A percentile compares a stretch with the other conserved stretches of the same genome.
Evolutionary conservation across 2,329 filamentous ascomycete genomes (phyloP).

Genomic region (Emergomyces orientalis): DNA sequence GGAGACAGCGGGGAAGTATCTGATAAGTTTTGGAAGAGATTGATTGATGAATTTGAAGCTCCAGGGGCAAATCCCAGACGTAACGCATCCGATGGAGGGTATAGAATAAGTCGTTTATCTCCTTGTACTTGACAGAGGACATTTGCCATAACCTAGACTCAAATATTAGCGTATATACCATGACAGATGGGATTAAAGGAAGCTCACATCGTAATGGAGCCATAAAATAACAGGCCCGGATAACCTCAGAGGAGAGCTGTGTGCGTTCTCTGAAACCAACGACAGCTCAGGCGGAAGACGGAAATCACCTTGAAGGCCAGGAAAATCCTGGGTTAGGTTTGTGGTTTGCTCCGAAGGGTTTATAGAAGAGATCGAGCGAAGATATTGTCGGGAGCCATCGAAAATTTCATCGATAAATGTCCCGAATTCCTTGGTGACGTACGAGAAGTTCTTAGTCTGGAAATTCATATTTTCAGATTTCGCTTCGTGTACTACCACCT

Average conservation of each 20-base stretch:
- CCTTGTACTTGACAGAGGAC: constrained; percentile 71
- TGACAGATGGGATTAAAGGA: background rate
- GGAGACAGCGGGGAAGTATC: constrained; percentile 45
- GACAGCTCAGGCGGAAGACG: constrained; percentile 53
- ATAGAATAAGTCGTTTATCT: constrained; percentile 63
- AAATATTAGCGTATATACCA: constrained; percentile 13
- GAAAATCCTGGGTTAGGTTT: constrained; percentile 62
- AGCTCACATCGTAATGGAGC: constrained; percentile 70
- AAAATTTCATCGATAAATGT: constrained; percentile 55
- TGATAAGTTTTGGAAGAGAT: constrained; percentile 51
- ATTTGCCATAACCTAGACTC: constrained; percentile 66
- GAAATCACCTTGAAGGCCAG: constrained; percentile 60
- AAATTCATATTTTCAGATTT: constrained; percentile 64
- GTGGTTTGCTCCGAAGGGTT: constrained; percentile 61
- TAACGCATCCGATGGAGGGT: constrained; percentile 65
- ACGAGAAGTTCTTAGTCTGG: constrained; percentile 70
- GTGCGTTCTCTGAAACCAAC: constrained; percentile 52
- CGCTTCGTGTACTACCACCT: constrained; percentile 68
- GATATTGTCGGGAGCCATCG: constrained; percentile 57
- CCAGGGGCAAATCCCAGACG: constrained; percentile 64
- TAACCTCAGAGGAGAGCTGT: constrained; percentile 71
- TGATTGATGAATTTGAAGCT: constrained; percentile 67
- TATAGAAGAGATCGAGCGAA: constrained; percentile 64
- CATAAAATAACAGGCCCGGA: constrained; percentile 77
- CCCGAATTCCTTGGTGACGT: constrained; percentile 58